These are phyloP conservation scores for Citrullus mucosospermus DNA, from an alignment of 306 rosid species.

Conservation along the genomic window DNA sequence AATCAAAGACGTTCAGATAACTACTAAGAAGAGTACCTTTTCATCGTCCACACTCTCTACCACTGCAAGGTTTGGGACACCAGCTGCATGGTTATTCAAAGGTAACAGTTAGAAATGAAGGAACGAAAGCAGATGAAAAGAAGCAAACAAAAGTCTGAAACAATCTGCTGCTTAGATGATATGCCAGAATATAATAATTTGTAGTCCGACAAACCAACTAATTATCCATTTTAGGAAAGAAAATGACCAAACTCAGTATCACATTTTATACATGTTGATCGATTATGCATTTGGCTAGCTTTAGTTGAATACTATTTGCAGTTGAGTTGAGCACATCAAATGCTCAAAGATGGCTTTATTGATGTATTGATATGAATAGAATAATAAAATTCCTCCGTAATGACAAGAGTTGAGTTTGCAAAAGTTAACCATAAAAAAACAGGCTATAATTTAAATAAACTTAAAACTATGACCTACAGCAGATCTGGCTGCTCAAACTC, in stretches of 20 bases:
- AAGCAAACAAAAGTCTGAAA: not conserved
- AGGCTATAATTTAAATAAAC: not conserved
- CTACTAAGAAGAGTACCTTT: slow-evolving; percentile 35
- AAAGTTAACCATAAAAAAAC: not conserved
- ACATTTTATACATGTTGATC: not conserved
- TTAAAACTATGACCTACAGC: not conserved
- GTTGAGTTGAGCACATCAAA: no score
- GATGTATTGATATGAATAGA: not conserved
- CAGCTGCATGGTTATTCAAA: slow-evolving; percentile 30
- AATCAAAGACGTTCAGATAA: not conserved
- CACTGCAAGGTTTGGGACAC: slow-evolving; percentile 69
- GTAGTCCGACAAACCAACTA: not conserved
- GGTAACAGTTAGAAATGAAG: not conserved
- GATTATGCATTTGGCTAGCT: not conserved
- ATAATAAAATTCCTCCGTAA: not conserved
- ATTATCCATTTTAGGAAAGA: not conserved
- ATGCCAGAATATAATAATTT: not conserved
- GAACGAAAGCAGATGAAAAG: not conserved
- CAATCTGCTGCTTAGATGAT: not conserved
- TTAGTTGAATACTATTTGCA: not conserved
- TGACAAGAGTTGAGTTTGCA: not conserved
- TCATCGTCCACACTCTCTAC: slow-evolving; percentile 76
- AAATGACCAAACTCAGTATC: not conserved
- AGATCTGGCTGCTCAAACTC: not conserved
- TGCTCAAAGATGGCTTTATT: not conserved